Evolutionary conservation across 768 basidiomycete species (phyloP), one percentile per base, ranked within the genome.

Genomic region (Rhodotorula diobovata): DNA sequence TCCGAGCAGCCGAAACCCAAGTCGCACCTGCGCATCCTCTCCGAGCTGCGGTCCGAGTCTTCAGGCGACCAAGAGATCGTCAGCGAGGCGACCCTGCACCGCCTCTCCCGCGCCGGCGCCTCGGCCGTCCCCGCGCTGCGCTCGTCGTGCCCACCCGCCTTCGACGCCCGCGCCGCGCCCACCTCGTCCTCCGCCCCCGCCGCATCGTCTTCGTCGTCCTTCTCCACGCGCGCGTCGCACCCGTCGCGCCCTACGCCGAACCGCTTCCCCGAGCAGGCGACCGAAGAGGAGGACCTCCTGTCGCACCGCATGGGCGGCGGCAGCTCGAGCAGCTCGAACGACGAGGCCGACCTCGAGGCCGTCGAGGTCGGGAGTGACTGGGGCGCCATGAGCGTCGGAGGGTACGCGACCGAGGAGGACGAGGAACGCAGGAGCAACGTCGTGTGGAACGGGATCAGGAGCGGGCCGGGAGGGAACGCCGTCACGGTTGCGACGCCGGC

Each of bases 41-140:
- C 74, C 12, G 70, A 74, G 28, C 58, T 77, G 8, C 37, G 46
- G 1, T 46, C 62, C 51, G 77, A 77, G 32, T 53, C 68, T 1
- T 21, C 69, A 0, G 72, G 61, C n/a, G 77, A 75, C 39, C 66
- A 63, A 18, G 77, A 77, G 48, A 70, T 77, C 45, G 67, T 70
- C 21, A 72, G 70, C 16, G 77, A 77, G 64, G 77, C 77, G 35
- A 72, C 77, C 1, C 61, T 77, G 5, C 73, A 75, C 39, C 72
- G 75, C 0, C 73, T 76, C 28, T 69, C 70, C 2, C 64, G 66
- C 1, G 70, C 73, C 1, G 63, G 68, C 32, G 66, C 75, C 2
- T 63, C 64, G 2, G 59, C 63, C n/a, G 66, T 66, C 28, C 73
- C 72, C 15, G 25, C 62, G 14, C 56, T 72, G 12, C 75, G 63